phyloP scores from a whole-genome alignment of 306 rosid genomes.

The Bauhinia variegata region DNA sequence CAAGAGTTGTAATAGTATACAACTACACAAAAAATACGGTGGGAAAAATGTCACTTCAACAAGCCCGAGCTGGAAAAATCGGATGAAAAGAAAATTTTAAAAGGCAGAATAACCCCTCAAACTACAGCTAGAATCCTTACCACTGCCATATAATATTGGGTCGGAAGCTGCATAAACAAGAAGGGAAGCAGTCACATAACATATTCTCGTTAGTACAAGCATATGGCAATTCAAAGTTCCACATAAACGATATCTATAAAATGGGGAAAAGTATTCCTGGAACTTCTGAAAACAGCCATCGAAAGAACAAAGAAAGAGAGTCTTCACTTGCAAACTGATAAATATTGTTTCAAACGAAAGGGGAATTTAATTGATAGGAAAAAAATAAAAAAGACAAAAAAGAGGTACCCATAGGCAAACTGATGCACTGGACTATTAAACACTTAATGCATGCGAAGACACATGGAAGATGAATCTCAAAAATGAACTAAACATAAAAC shows the following conservation, averaged over 20 bases:
- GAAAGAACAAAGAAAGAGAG: conserved; percentile 9
- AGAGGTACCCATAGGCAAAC: not conserved
- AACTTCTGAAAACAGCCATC: conserved; percentile 1
- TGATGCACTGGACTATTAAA: not conserved
- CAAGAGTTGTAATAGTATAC: conserved; percentile 61
- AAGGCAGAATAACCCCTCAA: conserved; percentile 14
- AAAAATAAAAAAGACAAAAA: too few relatives aligned
- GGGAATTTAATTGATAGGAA: not conserved
- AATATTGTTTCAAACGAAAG: not conserved
- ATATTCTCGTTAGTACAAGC: conserved; percentile 6
- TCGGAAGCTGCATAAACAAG: conserved; percentile 77
- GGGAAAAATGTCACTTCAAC: conserved; percentile 33
- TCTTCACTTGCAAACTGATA: conserved; percentile 3
- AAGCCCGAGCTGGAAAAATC: conserved; percentile 11
- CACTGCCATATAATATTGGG: conserved; percentile 80
- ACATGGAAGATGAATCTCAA: not conserved
- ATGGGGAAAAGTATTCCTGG: conserved; percentile 11
- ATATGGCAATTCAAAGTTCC: conserved; percentile 29
- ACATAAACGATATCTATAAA: conserved; percentile 10
- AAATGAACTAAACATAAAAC: not conserved
- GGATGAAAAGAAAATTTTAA: conserved; percentile 20
- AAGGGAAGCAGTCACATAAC: conserved; percentile 34
- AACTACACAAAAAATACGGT: conserved; percentile 56
- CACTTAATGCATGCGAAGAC: not conserved
- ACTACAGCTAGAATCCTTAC: conserved; percentile 51